A percentile compares a stretch with the other conserved stretches of the same genome.
Conservation (phyloP, 345 rosid species). For the Populus simonii region DNA sequence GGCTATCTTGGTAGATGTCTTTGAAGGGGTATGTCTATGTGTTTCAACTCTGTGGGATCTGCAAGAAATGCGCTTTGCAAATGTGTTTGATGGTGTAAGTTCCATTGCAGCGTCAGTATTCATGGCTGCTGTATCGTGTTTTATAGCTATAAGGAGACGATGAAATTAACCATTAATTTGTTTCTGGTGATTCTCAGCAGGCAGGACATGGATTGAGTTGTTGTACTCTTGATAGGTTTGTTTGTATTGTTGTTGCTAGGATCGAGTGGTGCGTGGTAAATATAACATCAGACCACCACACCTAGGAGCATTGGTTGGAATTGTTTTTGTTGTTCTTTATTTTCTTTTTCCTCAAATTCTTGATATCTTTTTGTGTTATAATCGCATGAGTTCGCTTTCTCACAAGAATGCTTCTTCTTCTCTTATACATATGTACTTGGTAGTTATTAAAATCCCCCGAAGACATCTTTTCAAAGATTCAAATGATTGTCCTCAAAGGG, state of each 20-base stretch:
- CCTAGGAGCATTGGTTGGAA: not conserved
- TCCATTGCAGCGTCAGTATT: conserved; percentile 32
- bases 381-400: not conserved
- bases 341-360: not conserved
- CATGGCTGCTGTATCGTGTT: conserved; percentile 43
- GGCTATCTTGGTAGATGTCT: conserved; percentile 33
- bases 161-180: conserved; percentile 2
- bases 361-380: not conserved
- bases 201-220: not conserved
- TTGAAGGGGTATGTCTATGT: conserved; percentile 33
- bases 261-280: not conserved
- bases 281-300: not conserved
- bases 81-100: conserved; percentile 40
- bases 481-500: no score
- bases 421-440: no score
- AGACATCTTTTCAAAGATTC: not conserved
- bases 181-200: not conserved
- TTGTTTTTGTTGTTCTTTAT: not conserved
- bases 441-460: not conserved
- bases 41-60: conserved; percentile 56
- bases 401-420: not conserved
- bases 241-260: no score
- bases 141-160: conserved; percentile 25
- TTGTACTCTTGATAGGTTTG: not conserved
- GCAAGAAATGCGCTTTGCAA: conserved; percentile 49